Evolutionary conservation across 202 grass and related monocot species (phyloP).

Genomic region (Setaria italica): DNA sequence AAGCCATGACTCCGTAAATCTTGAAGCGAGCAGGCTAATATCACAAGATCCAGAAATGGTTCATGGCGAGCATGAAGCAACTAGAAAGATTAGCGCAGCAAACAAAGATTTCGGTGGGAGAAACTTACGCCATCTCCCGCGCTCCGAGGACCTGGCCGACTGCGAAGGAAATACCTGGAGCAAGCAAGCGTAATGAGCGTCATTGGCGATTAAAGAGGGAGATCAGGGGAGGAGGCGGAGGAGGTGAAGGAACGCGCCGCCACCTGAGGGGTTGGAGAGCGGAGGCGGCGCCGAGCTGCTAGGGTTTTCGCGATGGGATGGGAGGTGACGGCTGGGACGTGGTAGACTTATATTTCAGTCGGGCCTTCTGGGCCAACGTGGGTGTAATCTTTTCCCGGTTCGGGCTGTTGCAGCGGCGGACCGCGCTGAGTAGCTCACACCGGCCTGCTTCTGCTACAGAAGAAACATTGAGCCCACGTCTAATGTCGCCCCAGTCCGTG

Average conservation of each 20-base stretch:
- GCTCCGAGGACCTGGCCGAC: background rate
- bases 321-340: background rate
- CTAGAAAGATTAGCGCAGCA: background rate
- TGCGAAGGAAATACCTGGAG: background rate
- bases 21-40: background rate
- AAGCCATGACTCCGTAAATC: background rate
- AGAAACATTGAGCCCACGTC: too few species aligned
- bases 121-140: conserved; percentile 43
- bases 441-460: too few species aligned
- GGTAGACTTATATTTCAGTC: conserved; percentile 14
- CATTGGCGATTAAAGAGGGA: background rate
- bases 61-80: background rate
- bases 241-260: conserved; percentile 18
- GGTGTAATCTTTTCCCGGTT: too few species aligned
- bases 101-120: background rate
- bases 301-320: conserved; percentile 37
- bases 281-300: conserved; percentile 16
- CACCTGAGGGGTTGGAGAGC: conserved; percentile 16
- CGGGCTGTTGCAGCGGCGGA: too few species aligned
- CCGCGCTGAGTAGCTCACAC: too few species aligned
- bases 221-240: background rate
- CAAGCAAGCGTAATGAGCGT: background rate
- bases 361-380: conserved; percentile 23
- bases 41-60: background rate
- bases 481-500: too few species aligned